These are phyloP conservation scores for Umbelopsis sp. DNA, from an alignment of 371 early-diverging fungal genomes.

Conservation along the genomic window DNA sequence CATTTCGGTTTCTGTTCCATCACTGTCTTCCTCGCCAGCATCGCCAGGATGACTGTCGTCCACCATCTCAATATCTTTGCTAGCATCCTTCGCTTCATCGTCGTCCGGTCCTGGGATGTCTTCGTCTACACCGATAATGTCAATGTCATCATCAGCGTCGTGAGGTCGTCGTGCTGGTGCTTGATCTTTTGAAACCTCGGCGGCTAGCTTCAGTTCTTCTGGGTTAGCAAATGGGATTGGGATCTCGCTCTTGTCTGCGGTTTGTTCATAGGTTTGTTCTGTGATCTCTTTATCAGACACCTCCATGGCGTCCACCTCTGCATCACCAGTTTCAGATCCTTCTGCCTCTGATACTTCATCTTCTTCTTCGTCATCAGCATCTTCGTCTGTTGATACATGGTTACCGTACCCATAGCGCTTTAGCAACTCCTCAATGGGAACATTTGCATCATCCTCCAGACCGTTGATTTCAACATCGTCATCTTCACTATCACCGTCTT, in stretches of 20 bases:
- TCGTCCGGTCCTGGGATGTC: conserved; percentile 22
- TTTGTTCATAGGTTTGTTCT: conserved; percentile 26
- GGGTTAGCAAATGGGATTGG: neutral
- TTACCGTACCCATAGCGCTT: conserved; percentile 44
- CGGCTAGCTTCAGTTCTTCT: neutral
- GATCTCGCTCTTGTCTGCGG: neutral
- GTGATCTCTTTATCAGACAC: conserved; percentile 3
- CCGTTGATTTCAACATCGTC: conserved; percentile 57
- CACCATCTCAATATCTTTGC: neutral
- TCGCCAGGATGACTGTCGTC: conserved; percentile 3
- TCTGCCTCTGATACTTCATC: conserved; percentile 24
- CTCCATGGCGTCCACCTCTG: conserved; percentile 10
- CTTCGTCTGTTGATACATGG: conserved; percentile 26
- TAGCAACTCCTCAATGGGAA: conserved; percentile 63
- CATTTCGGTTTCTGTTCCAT: conserved; percentile 50
- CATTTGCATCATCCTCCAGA: conserved; percentile 53
- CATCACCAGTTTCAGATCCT: conserved; percentile 6
- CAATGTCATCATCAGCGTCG: conserved; percentile 25
- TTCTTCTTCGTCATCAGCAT: conserved; percentile 23
- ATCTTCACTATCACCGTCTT: conserved; percentile 50
- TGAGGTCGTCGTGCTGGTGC: neutral
- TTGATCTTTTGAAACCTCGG: neutral
- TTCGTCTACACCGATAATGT: conserved; percentile 23
- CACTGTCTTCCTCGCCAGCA: conserved; percentile 41
- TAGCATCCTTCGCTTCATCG: neutral